A percentile compares a stretch with the other conserved stretches of the same genome.
Evolutionary conservation across 2,329 filamentous ascomycete genomes (phyloP).

Genomic region (Pseudogymnoascus sp.): DNA sequence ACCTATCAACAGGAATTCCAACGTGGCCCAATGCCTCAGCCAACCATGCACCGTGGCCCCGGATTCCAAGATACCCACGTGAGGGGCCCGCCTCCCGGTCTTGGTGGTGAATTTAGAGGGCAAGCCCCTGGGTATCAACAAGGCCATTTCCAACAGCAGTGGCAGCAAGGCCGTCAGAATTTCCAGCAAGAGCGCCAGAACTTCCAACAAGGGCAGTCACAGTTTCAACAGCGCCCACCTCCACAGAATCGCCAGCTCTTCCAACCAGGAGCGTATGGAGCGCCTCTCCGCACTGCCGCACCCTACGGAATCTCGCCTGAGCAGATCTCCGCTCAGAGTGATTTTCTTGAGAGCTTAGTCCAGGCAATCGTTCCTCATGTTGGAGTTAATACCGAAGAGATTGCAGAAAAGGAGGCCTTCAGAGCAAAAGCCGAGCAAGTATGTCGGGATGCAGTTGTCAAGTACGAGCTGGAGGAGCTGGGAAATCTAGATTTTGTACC

Average conservation of each 20-base stretch:
- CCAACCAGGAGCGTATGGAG: constrained; percentile 19
- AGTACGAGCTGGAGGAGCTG: constrained; percentile 39
- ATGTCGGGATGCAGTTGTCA: constrained; percentile 49
- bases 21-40: constrained; percentile 20
- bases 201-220: not conserved
- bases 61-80: not conserved
- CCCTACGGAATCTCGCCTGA: constrained; percentile 25
- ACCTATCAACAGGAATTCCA: constrained; percentile 19
- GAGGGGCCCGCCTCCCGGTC: not conserved
- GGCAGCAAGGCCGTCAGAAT: constrained; percentile 4
- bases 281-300: constrained; percentile 7
- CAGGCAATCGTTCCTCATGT: constrained; percentile 21
- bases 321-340: constrained; percentile 40
- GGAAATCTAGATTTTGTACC: constrained; percentile 39
- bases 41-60: constrained; percentile 11
- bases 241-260: constrained; percentile 25
- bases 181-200: not conserved
- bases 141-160: not conserved
- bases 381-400: constrained; percentile 55
- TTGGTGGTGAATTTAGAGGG: not conserved
- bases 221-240: constrained; percentile 9
- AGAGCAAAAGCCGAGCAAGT: constrained; percentile 54
- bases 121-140: not conserved
- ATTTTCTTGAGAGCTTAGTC: constrained; percentile 42
- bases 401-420: constrained; percentile 63